Conservation (phyloP, 371 early-diverging fungal genomes). For the Umbelopsis sp. region DNA sequence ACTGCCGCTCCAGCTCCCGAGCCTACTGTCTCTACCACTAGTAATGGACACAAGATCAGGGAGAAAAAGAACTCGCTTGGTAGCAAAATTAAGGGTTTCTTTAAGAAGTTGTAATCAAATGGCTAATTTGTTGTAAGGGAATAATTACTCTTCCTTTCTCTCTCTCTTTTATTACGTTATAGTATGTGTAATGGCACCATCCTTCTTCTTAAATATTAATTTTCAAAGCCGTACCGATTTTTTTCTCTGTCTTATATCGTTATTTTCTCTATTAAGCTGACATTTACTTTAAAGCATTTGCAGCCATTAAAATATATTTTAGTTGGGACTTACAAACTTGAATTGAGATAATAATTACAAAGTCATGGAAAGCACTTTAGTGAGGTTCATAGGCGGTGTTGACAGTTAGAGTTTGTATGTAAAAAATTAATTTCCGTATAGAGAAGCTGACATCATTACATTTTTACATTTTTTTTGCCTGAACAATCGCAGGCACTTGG, state of each 20-base stretch:
- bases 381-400: too few relatives aligned
- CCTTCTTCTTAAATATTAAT: too few relatives aligned
- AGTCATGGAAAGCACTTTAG: too few relatives aligned
- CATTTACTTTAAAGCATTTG: too few relatives aligned
- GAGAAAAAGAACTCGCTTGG: conserved; percentile 8
- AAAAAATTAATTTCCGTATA: too few relatives aligned
- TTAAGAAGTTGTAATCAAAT: conserved; percentile 6
- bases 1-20: background rate
- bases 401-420: too few relatives aligned
- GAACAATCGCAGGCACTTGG: conserved; percentile 18
- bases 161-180: background rate
- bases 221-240: too few relatives aligned
- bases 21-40: background rate
- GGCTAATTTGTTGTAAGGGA: background rate
- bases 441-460: background rate
- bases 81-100: conserved; percentile 13
- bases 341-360: too few relatives aligned
- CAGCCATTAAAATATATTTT: too few relatives aligned
- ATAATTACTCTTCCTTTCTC: background rate
- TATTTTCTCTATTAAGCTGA: too few relatives aligned
- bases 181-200: background rate
- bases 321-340: too few relatives aligned
- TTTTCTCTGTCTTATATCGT: background rate
- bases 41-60: conserved; percentile 2
- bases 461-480: conserved; percentile 4